Base-by-base conservation (phyloP, 75 land plant species). In the Azolla pinnata region DNA sequence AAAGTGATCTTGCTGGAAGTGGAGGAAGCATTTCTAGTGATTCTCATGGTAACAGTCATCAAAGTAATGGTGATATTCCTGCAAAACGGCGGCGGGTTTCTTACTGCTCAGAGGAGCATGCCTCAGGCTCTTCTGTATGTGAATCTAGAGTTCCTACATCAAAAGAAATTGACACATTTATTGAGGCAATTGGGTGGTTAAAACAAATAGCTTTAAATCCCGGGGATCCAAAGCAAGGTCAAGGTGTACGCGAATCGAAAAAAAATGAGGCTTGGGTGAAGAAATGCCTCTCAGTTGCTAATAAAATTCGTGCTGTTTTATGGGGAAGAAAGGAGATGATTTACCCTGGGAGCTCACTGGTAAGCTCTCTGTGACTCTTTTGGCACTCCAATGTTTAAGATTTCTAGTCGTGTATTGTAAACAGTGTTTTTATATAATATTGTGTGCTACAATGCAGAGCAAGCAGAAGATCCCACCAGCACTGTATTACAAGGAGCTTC, bases 381-480 rank as follows among this genome's bases (percentile, higher is more conserved):
- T n/a, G n/a, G n/a, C n/a, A n/a, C n/a, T n/a, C n/a, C n/a, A n/a
- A n/a, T n/a, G n/a, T n/a, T n/a, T n/a, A n/a, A n/a, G n/a, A n/a
- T n/a, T n/a, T n/a, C n/a, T n/a, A n/a, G n/a, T n/a, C n/a, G n/a
- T n/a, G n/a, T n/a, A n/a, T n/a, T n/a, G n/a, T n/a, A n/a, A n/a
- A n/a, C n/a, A n/a, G n/a, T n/a, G n/a, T n/a, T n/a, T n/a, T n/a
- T n/a, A n/a, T n/a, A n/a, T n/a, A n/a, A n/a, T n/a, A n/a, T n/a
- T n/a, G n/a, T n/a, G n/a, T n/a, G n/a, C n/a, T n/a, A n/a, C n/a
- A 56, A 66, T 86, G 76, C 79, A 82, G 88, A 75, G 73, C 26
- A 74, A 65, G 54, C 77, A 66, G 60, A 77, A 35, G 53, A 54
- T 63, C 57, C 75, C 70, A 60, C 81, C 81, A 2, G 68, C 85